These are phyloP conservation scores for Labyrinthula sp. DNA, from an alignment of 352 stramenopile species.

Conservation along the genomic window DNA sequence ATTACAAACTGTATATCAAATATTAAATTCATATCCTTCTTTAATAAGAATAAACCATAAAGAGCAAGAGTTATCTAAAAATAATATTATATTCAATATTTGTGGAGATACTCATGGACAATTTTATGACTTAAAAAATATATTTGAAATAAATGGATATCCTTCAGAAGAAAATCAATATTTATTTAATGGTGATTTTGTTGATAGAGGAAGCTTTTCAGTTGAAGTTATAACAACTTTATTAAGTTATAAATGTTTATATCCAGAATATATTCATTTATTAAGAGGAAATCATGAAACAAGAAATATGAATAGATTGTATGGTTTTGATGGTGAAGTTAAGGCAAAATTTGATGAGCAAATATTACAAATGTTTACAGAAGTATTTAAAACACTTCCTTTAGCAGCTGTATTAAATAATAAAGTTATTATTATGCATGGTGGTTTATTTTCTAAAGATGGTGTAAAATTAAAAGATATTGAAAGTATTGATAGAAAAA, in stretches of 20 bases:
- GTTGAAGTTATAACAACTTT: conserved; percentile 93
- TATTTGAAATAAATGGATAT: conserved; percentile 91
- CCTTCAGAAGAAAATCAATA: conserved; percentile 82
- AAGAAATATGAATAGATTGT: conserved; percentile 99
- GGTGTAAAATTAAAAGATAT: conserved; percentile 70
- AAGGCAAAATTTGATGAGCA: conserved; percentile 97
- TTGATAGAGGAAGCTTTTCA: conserved; percentile 91
- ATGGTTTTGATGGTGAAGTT: conserved; percentile 96
- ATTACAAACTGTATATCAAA: conserved; percentile 62
- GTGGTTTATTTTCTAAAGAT: conserved; percentile 77
- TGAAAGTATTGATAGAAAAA: conserved; percentile 76
- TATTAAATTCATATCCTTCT: conserved; percentile 61
- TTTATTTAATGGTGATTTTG: conserved; percentile 99
- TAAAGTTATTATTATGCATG: conserved; percentile 87
- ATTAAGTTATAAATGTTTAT: conserved; percentile 83
- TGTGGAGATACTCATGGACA: conserved; percentile 97
- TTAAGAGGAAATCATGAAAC: conserved; percentile 88
- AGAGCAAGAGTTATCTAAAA: conserved; percentile 11
- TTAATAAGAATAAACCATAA: conserved; percentile 56
- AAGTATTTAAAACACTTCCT: conserved; percentile 89
- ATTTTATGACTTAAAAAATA: conserved; percentile 98
- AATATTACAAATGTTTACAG: conserved; percentile 96
- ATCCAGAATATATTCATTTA: conserved; percentile 46
- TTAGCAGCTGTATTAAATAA: conserved; percentile 73
- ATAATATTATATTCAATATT: conserved; percentile 66